phyloP scores from a whole-genome alignment of 1,284 basidiomycete species.

The Salmacisia buchloeana region DNA sequence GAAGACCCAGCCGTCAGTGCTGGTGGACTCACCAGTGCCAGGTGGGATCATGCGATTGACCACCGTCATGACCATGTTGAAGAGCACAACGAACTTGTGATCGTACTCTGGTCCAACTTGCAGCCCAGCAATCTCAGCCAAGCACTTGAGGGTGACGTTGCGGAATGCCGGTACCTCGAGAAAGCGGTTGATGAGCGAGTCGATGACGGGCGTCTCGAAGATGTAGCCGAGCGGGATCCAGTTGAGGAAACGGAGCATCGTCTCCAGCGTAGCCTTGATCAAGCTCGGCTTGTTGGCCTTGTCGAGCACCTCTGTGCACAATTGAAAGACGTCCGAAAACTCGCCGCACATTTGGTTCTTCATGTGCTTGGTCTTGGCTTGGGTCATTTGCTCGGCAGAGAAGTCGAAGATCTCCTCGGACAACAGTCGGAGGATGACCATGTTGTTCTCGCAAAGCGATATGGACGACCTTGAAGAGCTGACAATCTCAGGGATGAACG shows the following conservation, averaged over 20 bases:
- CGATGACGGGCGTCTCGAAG: slow-evolving; percentile 97
- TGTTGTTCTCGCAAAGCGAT: slow-evolving; percentile 98
- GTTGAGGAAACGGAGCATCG: slow-evolving; percentile 90
- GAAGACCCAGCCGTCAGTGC: not conserved
- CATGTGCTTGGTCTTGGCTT: slow-evolving; percentile 91
- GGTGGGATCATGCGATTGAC: slow-evolving; percentile 57
- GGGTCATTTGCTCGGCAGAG: slow-evolving; percentile 97
- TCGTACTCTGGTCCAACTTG: slow-evolving; percentile 98
- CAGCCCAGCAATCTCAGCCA: slow-evolving; percentile 80
- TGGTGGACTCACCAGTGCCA: slow-evolving; percentile 61
- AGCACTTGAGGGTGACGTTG: slow-evolving; percentile 92
- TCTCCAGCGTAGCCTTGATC: slow-evolving; percentile 92
- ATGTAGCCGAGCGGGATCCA: slow-evolving; percentile 99
- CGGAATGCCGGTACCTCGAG: slow-evolving; percentile 95
- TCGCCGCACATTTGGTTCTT: slow-evolving; percentile 64
- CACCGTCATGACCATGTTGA: slow-evolving; percentile 62
- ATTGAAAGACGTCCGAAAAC: slow-evolving; percentile 50
- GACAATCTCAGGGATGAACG: slow-evolving; percentile 94
- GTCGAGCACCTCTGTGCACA: slow-evolving; percentile 73
- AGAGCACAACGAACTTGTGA: slow-evolving; percentile 92
- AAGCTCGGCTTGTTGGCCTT: slow-evolving; percentile 96
- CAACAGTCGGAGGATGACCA: slow-evolving; percentile 95
- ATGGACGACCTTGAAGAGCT: slow-evolving; percentile 94
- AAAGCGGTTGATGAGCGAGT: slow-evolving; percentile 80
- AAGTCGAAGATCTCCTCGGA: slow-evolving; percentile 99